Evolutionary conservation across 2,329 filamentous ascomycete genomes (phyloP).

Genomic region (Talaromyces marneffei): DNA sequence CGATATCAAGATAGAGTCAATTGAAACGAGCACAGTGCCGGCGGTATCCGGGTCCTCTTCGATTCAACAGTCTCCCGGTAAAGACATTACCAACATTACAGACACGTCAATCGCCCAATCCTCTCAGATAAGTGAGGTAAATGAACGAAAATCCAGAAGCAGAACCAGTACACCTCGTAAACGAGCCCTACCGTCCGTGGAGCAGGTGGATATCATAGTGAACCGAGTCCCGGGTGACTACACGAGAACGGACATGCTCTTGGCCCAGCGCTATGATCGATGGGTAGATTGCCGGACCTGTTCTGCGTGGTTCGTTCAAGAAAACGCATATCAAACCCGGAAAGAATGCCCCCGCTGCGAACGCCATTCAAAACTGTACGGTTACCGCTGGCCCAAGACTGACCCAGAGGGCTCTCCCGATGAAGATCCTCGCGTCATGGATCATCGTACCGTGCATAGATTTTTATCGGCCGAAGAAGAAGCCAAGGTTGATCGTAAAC

Average conservation of each 20-base stretch:
- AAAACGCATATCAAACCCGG: slow-evolving; percentile 78
- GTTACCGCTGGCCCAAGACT: slow-evolving; percentile 93
- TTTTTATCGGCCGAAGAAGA: slow-evolving; percentile 72
- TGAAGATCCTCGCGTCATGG: slow-evolving; percentile 62
- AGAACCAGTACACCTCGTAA: slow-evolving; percentile 22
- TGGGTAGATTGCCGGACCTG: slow-evolving; percentile 92
- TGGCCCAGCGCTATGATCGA: slow-evolving; percentile 67
- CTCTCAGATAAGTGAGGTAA: slow-evolving; percentile 12
- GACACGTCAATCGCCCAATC: slow-evolving; percentile 3
- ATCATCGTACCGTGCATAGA: slow-evolving; percentile 81
- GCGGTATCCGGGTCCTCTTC: neutral
- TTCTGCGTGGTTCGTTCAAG: slow-evolving; percentile 74
- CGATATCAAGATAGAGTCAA: slow-evolving; percentile 19
- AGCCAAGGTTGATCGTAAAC: slow-evolving; percentile 34
- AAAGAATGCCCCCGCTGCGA: slow-evolving; percentile 88
- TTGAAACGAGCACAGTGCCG: slow-evolving; percentile 1
- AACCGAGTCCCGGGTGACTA: slow-evolving; percentile 69
- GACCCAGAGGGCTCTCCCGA: slow-evolving; percentile 71
- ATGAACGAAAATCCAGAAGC: slow-evolving; percentile 17
- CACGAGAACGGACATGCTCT: slow-evolving; percentile 68
- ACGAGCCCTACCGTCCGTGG: slow-evolving; percentile 33
- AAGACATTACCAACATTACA: neutral
- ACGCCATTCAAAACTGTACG: slow-evolving; percentile 90
- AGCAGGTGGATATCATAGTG: slow-evolving; percentile 26
- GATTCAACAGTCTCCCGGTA: neutral